A percentile compares a stretch with the other conserved stretches of the same genome.
phyloP scores from a whole-genome alignment of 768 basidiomycete genomes.

The Mycena filopes region DNA sequence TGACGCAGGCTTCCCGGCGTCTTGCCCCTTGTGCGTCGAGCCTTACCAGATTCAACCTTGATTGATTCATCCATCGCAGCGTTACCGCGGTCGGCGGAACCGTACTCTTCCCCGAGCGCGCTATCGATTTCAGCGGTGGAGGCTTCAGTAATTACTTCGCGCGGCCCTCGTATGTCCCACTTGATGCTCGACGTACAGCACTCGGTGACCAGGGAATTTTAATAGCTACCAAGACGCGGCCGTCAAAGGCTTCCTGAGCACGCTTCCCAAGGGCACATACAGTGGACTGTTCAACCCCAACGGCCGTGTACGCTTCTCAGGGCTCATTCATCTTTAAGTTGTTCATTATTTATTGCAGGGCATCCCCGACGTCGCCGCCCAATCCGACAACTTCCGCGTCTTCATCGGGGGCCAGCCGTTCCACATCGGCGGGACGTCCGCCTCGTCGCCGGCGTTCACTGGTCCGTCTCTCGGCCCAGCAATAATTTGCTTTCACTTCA shows the following conservation, averaged over 20 bases:
- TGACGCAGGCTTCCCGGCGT: conserved; percentile 28
- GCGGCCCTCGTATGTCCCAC: conserved; percentile 36
- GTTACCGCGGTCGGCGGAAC: conserved; percentile 36
- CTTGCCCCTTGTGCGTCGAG: conserved; percentile 31
- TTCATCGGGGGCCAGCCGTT: conserved; percentile 30
- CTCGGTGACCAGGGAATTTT: background rate
- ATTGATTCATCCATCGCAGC: conserved; percentile 3
- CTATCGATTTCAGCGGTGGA: conserved; percentile 43
- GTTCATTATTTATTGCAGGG: conserved; percentile 22
- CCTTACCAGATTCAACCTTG: background rate
- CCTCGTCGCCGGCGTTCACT: conserved; percentile 43
- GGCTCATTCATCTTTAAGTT: background rate
- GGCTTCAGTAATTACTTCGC: conserved; percentile 56
- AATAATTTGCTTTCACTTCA: background rate
- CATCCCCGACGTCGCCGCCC: conserved; percentile 46
- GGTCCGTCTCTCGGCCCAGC: background rate
- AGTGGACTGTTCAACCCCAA: conserved; percentile 42
- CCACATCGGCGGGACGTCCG: conserved; percentile 40
- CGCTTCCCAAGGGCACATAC: conserved; percentile 37
- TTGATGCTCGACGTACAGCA: background rate
- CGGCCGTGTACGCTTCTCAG: conserved; percentile 34
- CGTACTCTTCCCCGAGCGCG: conserved; percentile 27
- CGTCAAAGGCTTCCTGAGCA: conserved; percentile 40
- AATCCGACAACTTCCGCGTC: conserved; percentile 38
- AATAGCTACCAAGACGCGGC: conserved; percentile 50